A percentile compares a stretch with the other conserved stretches of the same genome.
phyloP scores from a whole-genome alignment of 2,329 filamentous ascomycete species.

The Xylariaceae sp. region DNA sequence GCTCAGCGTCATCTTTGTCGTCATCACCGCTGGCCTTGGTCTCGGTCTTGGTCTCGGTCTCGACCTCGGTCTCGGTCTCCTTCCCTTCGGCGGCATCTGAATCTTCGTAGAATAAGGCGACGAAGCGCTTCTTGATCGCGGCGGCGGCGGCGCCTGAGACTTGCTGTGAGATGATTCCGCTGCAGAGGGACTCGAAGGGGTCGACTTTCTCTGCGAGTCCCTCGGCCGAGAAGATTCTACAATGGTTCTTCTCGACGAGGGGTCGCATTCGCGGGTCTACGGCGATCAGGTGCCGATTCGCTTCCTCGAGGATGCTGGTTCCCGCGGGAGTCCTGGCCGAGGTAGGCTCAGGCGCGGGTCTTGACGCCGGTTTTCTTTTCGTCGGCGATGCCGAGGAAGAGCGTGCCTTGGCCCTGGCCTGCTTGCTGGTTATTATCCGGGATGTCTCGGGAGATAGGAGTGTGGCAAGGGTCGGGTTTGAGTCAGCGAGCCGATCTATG shows the following conservation, averaged over 20 bases:
- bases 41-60: neutral
- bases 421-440: slow-evolving; percentile 51
- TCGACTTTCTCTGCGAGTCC: slow-evolving; percentile 81
- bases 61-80: neutral
- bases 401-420: slow-evolving; percentile 35
- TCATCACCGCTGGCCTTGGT: neutral
- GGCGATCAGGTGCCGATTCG: slow-evolving; percentile 65
- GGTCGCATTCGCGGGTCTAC: slow-evolving; percentile 67
- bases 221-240: slow-evolving; percentile 71
- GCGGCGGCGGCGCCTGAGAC: slow-evolving; percentile 88
- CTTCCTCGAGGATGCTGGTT: slow-evolving; percentile 66
- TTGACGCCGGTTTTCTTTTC: slow-evolving; percentile 34
- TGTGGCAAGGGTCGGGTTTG: slow-evolving; percentile 61
- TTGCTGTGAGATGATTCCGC: slow-evolving; percentile 92
- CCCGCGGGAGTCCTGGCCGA: slow-evolving; percentile 49
- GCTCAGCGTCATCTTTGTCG: slow-evolving; percentile 2
- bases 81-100: slow-evolving; percentile 7
- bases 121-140: slow-evolving; percentile 81
- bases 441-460: slow-evolving; percentile 68
- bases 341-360: slow-evolving; percentile 13
- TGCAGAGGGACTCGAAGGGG: slow-evolving; percentile 76
- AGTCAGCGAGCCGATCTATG: slow-evolving; percentile 54
- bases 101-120: slow-evolving; percentile 57
- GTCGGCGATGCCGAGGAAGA: slow-evolving; percentile 37
- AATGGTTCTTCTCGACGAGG: slow-evolving; percentile 69